A percentile compares a stretch with the other conserved stretches of the same genome.
phyloP scores from a whole-genome alignment of 306 rosid genomes.

The Glycine tomentella region DNA sequence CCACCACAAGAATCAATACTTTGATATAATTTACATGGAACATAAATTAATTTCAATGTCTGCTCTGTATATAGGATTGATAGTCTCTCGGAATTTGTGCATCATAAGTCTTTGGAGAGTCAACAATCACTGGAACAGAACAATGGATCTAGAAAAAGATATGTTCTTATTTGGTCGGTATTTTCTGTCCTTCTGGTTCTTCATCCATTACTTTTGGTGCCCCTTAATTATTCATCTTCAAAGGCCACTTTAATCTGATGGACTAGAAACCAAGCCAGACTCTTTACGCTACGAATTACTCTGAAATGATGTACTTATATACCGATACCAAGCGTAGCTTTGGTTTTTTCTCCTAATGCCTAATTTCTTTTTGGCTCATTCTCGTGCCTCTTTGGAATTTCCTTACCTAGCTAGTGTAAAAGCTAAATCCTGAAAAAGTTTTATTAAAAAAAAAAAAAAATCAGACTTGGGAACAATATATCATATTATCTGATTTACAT shows the following conservation, averaged over 20 bases:
- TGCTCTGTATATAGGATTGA: constrained; percentile 27
- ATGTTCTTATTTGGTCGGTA: constrained; percentile 67
- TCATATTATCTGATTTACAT: not conserved
- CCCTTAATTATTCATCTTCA: constrained; percentile 53
- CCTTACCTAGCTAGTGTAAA: constrained; percentile 46
- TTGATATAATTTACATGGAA: constrained; percentile 41
- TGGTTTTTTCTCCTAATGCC: constrained; percentile 17
- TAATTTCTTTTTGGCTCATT: constrained; percentile 24
- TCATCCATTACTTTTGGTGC: constrained; percentile 60
- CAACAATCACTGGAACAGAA: constrained; percentile 56
- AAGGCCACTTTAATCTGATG: constrained; percentile 51
- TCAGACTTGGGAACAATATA: constrained; percentile 6
- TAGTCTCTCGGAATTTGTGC: constrained; percentile 64
- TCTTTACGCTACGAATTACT: constrained; percentile 12
- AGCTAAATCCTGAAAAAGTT: constrained; percentile 45
- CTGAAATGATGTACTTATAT: constrained; percentile 8
- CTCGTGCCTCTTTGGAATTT: constrained; percentile 33
- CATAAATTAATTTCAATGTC: constrained; percentile 44
- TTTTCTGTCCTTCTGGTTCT: constrained; percentile 64
- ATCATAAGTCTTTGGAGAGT: constrained; percentile 44
- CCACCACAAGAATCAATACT: constrained; percentile 51
- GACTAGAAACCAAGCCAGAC: constrained; percentile 46
- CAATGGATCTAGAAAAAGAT: constrained; percentile 66
- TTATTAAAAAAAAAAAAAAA: not conserved
- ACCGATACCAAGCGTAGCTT: constrained; percentile 40